Percentiles rank a stretch among this genome's conserved stretches.
These are phyloP conservation scores for Epichloe gansuensis DNA, from an alignment of 2,329 filamentous ascomycete species.

Conservation along the genomic window DNA sequence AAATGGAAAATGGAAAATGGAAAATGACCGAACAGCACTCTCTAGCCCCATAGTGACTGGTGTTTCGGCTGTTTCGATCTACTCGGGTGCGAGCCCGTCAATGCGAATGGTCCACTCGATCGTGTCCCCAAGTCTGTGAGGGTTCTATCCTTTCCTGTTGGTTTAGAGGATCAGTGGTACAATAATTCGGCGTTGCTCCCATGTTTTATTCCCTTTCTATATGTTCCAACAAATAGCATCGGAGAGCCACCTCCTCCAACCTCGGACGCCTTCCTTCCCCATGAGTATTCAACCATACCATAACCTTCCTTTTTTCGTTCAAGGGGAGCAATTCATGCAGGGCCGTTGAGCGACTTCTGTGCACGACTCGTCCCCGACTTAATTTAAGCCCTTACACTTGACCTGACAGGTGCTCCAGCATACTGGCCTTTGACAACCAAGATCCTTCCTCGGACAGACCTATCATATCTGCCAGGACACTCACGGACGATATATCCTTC, in stretches of 20 bases:
- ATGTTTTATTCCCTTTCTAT: not conserved
- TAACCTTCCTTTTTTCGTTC: not conserved
- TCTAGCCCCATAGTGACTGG: conserved; percentile 4
- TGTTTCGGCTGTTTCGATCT: conserved; percentile 13
- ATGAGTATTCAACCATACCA: not conserved
- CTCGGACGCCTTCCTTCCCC: conserved; percentile 2
- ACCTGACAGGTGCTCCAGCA: not conserved
- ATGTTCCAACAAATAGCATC: conserved; percentile 7
- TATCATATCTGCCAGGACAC: not conserved
- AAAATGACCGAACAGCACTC: conserved; percentile 3
- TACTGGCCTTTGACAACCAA: not conserved
- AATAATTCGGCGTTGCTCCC: not conserved
- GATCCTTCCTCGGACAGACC: not conserved
- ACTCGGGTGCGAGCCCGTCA: conserved; percentile 7
- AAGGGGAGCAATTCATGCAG: not conserved
- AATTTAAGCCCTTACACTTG: not conserved
- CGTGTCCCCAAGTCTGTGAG: conserved; percentile 5
- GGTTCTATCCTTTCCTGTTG: not conserved
- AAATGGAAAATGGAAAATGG: conserved; percentile 3
- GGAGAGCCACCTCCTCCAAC: conserved; percentile 3
- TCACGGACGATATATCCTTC: not conserved
- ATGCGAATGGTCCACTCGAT: conserved; percentile 10
- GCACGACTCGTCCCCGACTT: not conserved
- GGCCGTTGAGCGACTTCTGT: not conserved
- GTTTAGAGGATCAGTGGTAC: not conserved